Conservation (phyloP, 148 eudicot genomes). For the Diospyros kaki region DNA sequence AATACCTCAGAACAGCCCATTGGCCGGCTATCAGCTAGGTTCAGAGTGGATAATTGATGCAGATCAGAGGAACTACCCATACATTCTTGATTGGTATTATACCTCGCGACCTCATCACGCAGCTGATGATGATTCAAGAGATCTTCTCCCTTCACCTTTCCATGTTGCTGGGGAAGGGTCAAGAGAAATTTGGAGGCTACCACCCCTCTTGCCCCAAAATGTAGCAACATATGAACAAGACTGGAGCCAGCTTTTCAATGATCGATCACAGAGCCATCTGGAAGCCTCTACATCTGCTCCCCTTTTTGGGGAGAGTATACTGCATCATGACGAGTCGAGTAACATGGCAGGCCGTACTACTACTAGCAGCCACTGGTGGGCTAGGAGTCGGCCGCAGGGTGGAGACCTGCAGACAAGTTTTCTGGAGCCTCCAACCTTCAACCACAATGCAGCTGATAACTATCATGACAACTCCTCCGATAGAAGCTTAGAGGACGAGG, state of each 20-base stretch:
- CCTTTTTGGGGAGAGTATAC: slow-evolving; percentile 41
- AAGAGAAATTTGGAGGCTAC: slow-evolving; percentile 35
- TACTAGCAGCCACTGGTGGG: slow-evolving; percentile 46
- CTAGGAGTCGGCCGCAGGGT: slow-evolving; percentile 23
- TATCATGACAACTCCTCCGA: slow-evolving; percentile 25
- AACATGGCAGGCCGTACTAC: slow-evolving; percentile 6
- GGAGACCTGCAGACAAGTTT: slow-evolving; percentile 31
- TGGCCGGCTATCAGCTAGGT: slow-evolving; percentile 36
- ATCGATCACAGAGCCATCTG: slow-evolving; percentile 37
- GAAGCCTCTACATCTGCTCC: slow-evolving; percentile 71
- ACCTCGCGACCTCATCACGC: slow-evolving; percentile 38
- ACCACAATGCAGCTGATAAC: slow-evolving; percentile 19
- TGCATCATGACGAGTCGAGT: slow-evolving; percentile 36
- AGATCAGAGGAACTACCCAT: slow-evolving; percentile 55
- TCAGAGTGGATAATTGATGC: slow-evolving; percentile 59
- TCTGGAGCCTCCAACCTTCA: slow-evolving; percentile 61
- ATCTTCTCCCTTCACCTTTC: slow-evolving; percentile 25
- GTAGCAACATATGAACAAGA: slow-evolving; percentile 24
- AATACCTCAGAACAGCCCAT: slow-evolving; percentile 20
- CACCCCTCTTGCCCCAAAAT: slow-evolving; percentile 16
- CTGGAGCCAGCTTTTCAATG: slow-evolving; percentile 34
- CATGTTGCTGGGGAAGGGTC: slow-evolving; percentile 30
- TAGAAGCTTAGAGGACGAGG: slow-evolving; percentile 34
- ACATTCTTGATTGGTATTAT: slow-evolving; percentile 82
- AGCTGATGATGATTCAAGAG: slow-evolving; percentile 10